Evolutionary conservation across 495 filamentous ascomycete genomes (phyloP), one percentile per base, ranked within the genome.

Genomic region (Darksidea phi): DNA sequence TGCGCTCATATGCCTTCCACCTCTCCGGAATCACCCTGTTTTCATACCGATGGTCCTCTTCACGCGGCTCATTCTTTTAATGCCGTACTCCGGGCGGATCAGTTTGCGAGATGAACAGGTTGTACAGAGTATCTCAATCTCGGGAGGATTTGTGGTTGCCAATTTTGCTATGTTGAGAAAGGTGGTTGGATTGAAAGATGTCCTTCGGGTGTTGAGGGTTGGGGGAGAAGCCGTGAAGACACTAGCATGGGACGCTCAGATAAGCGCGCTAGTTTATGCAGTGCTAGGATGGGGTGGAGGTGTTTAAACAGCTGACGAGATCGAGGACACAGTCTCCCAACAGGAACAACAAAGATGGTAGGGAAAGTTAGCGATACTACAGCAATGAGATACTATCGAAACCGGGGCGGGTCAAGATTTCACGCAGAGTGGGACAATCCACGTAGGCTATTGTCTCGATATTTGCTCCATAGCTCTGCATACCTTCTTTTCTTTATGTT

Each of bases 181-280:
- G 21, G 52, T 32, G 7, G 26, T 42, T 37, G 49, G 51, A 6
- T 8, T 55, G 3, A 13, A 32, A 32, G 53, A 47, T 24, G 23
- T 63, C 15, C 10, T 43, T 8, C 8, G 53, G 47, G 48, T 53
- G 26, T n/a, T 51, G 2, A 18, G 48, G 45, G 21, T 15, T 20
- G 53, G 60, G 11, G 60, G 60, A n/a, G 13, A 24, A 5, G 53
- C 60, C 13, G 53, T 57, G 23, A 57, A 28, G 21, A 47, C 46
- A 13, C 17, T 63, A n/a, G 54, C 20, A 5, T 63, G 60, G 60
- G 60, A 63, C 57, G 53, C 43, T 20, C 26, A 41, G 15, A 18
- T 63, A 15, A 45, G 51, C 4, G 13, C 36, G 2, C 1, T 43
- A 10, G 59, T 56, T 17, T 41, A 13, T 20, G 28, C 21, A 13